Conservation (phyloP, 768 basidiomycete species). For the Tricholoma furcatifolium region DNA sequence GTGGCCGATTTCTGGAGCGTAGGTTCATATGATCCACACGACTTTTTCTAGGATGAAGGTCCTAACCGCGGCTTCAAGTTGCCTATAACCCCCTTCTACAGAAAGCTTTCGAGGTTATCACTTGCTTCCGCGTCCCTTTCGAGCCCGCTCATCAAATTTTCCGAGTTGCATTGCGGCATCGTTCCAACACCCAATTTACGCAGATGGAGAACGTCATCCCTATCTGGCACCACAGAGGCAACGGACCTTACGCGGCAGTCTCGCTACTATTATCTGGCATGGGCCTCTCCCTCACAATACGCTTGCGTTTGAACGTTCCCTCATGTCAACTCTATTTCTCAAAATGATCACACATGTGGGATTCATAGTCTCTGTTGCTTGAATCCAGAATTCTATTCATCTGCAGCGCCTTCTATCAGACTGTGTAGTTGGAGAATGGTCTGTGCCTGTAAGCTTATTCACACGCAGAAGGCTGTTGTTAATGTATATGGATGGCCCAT, state of each 20-base stretch:
- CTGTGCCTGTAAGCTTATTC: background rate
- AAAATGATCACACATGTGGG: constrained; percentile 1
- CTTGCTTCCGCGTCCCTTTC: background rate
- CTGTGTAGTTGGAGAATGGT: background rate
- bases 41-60: background rate
- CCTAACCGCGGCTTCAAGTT: no score
- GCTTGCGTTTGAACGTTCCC: background rate
- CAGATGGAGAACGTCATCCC: no score
- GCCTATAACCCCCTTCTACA: background rate
- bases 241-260: no score
- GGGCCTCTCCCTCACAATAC: no score
- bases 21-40: background rate
- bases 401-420: background rate
- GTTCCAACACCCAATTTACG: no score
- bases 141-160: no score
- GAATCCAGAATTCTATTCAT: background rate
- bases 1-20: background rate
- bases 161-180: no score
- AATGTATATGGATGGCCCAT: no score
- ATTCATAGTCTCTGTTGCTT: background rate
- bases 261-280: no score
- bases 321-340: constrained; percentile 10
- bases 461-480: background rate
- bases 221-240: no score
- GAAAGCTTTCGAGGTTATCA: background rate